Conservation (phyloP, 805 yeast genomes). For the Jamesozyma rosinii region DNA sequence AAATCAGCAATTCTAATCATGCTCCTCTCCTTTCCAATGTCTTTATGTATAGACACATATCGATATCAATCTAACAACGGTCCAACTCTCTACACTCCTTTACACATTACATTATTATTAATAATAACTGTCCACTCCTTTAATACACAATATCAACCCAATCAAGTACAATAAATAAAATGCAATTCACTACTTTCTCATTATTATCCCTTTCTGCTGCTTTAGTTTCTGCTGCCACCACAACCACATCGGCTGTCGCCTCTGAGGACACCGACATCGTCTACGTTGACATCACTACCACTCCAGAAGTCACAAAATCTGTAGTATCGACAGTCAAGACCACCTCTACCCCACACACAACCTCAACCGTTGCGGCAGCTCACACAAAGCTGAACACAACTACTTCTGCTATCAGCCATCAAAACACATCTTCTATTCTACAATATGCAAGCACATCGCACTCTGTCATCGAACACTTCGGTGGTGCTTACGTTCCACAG, state of each 20-base stretch:
- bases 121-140: not conserved
- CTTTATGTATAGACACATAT: too few species aligned
- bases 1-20: too few species aligned
- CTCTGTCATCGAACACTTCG: conserved; percentile 5
- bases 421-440: not conserved
- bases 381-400: not conserved
- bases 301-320: conserved; percentile 41
- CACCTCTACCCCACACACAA: conserved; percentile 27
- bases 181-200: conserved; percentile 10
- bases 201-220: conserved; percentile 8
- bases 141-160: not conserved
- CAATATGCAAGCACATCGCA: conserved; percentile 1
- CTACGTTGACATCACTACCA: conserved; percentile 42
- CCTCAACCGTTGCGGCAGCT: conserved; percentile 5
- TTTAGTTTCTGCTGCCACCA: conserved; percentile 15
- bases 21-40: too few species aligned
- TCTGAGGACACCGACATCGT: conserved; percentile 27
- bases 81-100: too few species aligned
- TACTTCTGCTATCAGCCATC: conserved; percentile 3
- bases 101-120: too few species aligned
- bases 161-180: not conserved
- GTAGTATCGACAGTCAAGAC: conserved; percentile 36
- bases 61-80: too few species aligned
- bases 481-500: conserved; percentile 6
- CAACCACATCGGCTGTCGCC: conserved; percentile 1